phyloP scores from a whole-genome alignment of 176 grass and related monocot species.

The Phragmites australis region DNA sequence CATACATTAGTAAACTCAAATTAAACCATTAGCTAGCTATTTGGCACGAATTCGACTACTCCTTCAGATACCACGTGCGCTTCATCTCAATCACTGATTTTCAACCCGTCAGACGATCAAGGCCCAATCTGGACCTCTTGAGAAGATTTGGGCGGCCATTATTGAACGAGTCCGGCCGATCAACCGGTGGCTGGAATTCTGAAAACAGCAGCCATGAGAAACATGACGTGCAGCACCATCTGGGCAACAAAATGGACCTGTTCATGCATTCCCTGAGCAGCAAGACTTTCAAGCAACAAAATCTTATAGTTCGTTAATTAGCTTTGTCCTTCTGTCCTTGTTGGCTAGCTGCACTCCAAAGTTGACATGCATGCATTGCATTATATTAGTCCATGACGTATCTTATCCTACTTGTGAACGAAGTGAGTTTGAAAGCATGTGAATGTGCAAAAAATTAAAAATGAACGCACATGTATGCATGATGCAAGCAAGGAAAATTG shows the following conservation, averaged over 20 bases:
- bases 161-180: neutral
- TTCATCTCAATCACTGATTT: neutral
- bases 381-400: neutral
- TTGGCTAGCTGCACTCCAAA: conserved; percentile 41
- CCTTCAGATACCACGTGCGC: neutral
- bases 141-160: neutral
- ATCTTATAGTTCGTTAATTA: neutral
- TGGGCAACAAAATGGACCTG: conserved; percentile 28
- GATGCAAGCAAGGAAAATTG: neutral
- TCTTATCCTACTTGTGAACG: neutral
- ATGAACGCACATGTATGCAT: too few species aligned
- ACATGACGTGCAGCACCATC: neutral
- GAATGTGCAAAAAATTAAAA: neutral
- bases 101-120: neutral
- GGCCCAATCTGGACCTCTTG: too few species aligned
- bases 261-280: neutral
- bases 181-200: neutral
- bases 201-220: neutral
- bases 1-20: neutral
- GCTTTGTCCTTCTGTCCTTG: neutral
- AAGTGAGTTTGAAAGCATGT: neutral
- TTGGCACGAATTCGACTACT: neutral
- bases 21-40: too few species aligned
- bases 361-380: neutral
- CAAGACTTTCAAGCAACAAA: neutral